A percentile compares a stretch with the other conserved stretches of the same genome.
Conservation (phyloP, 2,329 filamentous ascomycete species). For the Penicillium sp. region DNA sequence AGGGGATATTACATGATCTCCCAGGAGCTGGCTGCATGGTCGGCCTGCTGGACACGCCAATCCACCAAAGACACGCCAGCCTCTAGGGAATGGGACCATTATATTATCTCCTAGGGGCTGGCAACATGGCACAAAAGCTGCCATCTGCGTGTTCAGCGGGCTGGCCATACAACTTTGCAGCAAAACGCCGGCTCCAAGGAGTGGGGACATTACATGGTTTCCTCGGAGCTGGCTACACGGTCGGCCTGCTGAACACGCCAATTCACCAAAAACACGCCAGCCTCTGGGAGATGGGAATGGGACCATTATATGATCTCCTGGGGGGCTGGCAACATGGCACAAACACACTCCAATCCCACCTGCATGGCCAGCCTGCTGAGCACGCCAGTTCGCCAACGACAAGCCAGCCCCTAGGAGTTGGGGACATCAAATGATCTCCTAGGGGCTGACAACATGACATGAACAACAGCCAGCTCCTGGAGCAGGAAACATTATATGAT, state of each 20-base stretch:
- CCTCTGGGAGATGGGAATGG: background rate
- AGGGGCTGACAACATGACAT: background rate
- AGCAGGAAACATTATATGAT: background rate
- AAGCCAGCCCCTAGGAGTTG: background rate
- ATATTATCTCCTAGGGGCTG: background rate
- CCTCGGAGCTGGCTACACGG: background rate
- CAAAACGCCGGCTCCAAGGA: background rate
- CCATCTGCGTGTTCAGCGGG: background rate
- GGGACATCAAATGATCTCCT: background rate
- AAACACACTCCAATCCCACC: background rate
- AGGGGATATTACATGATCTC: background rate
- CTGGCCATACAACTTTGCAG: background rate
- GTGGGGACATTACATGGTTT: background rate
- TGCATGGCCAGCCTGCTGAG: background rate
- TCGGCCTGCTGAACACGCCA: background rate
- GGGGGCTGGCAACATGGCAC: background rate
- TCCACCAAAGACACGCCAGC: background rate
- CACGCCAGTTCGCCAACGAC: background rate
- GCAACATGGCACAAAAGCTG: background rate
- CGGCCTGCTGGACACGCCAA: background rate
- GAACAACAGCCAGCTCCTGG: background rate
- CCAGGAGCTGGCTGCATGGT: background rate
- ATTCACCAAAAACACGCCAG: background rate
- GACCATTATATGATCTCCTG: background rate
- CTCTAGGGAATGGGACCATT: background rate